Evolutionary conservation across 345 rosid genomes (phyloP).

Genomic region (Viola odorata): DNA sequence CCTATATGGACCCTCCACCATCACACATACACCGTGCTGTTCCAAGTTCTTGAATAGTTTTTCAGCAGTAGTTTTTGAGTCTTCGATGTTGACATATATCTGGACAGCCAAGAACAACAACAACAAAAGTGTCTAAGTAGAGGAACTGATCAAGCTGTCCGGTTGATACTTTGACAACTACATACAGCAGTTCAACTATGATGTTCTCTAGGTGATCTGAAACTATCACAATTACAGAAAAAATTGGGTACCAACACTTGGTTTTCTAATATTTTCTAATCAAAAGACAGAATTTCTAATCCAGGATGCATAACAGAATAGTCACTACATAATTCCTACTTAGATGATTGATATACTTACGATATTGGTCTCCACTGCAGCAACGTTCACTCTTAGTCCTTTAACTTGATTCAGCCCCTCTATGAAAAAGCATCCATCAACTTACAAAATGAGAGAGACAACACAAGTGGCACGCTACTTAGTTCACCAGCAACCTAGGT

Average conservation of each 20-base stretch:
- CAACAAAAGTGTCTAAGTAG: not conserved
- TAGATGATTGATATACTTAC: conserved; percentile 40
- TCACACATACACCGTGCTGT: conserved; percentile 57
- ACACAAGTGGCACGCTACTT: not conserved
- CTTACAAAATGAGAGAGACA: no score
- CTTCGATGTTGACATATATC: conserved; percentile 56
- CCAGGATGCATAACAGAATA: not conserved
- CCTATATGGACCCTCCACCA: conserved; percentile 58
- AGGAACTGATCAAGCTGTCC: no score
- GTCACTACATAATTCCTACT: not conserved
- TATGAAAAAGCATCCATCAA: conserved; percentile 12
- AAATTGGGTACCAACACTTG: not conserved
- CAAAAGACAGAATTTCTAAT: not conserved
- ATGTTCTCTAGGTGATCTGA: not conserved
- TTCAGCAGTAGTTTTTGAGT: conserved; percentile 43
- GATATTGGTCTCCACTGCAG: conserved; percentile 80
- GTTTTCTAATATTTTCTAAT: not conserved
- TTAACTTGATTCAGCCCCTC: conserved; percentile 71
- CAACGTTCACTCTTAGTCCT: conserved; percentile 56
- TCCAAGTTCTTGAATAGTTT: conserved; percentile 58
- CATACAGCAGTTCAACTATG: no score
- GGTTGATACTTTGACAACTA: no score
- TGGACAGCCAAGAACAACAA: conserved; percentile 15
- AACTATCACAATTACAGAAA: not conserved
- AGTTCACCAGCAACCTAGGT: not conserved